Evolutionary conservation across 1,139 yeast species (phyloP), one percentile per base, ranked within the genome.

Genomic region (Blastobotrys proliferans): DNA sequence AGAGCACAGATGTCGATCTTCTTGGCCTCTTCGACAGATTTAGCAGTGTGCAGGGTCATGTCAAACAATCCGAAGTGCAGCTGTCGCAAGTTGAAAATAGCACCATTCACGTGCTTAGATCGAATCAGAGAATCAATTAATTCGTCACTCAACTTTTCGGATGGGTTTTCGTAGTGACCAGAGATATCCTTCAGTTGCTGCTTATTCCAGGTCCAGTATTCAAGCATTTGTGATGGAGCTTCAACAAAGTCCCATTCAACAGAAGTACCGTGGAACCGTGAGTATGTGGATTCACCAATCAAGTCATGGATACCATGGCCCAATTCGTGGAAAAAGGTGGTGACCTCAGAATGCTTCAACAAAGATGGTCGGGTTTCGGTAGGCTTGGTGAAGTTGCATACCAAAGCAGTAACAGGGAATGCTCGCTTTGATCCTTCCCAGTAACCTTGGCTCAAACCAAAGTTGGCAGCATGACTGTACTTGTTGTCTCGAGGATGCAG

Each of bases 241-340:
- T 86, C 95, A 39, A 85, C 94, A 64, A 85, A 86, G 66, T 86
- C 95, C 72, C 92, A 73, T 36, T 83, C 80, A 20, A 83, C 90
- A 35, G 75, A 69, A 21, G 88, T 81, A 17, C 94, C 94, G 56
- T 81, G 83, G 65, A 84, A 84, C 49, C 81, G 70, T 1, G 83
- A 72, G 53, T 76, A 79, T 47, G 68, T 70, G 37, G 90, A 81
- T 47, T 73, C 70, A 6, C 90, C 83, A 46, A 85, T 73, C 34
- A 85, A 68, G 51, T 79, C 84, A 63, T 86, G 95, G 45, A 86
- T 81, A 44, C 94, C 95, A 59, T 86, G 95, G 22, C 95, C 95
- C 54, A 85, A 72, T 64, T 86, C 95, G 58, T 86, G 95, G 80
- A 86, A 86, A 55, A 86, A 81, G 0, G 95, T 86, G 21, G 80